Percentiles rank a stretch among this genome's conserved stretches.
phyloP scores from a whole-genome alignment of 371 early-diverging fungal species.

The Mortierella sp. region DNA sequence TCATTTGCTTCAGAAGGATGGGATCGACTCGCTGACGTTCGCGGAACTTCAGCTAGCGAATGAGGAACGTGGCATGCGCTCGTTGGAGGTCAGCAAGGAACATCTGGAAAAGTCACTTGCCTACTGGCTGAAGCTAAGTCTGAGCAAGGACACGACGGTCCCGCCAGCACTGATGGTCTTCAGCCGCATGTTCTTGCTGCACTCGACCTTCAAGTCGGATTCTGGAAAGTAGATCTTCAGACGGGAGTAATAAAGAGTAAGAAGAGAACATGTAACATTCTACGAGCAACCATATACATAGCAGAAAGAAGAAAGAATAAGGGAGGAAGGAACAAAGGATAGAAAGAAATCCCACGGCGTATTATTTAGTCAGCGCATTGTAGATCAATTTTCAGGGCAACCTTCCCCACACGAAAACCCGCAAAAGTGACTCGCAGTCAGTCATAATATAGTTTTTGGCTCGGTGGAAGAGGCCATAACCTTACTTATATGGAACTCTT shows the following conservation, averaged over 20 bases:
- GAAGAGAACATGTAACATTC: background rate
- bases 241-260: background rate
- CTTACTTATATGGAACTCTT: no score
- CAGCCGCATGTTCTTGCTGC: constrained; percentile 70
- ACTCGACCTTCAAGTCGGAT: constrained; percentile 62
- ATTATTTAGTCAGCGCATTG: no score
- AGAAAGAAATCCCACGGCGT: no score
- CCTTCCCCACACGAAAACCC: no score
- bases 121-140: constrained; percentile 64
- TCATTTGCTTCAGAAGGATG: constrained; percentile 63
- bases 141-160: constrained; percentile 54
- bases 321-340: no score
- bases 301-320: no score
- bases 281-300: no score
- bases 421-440: no score
- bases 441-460: no score
- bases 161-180: constrained; percentile 67
- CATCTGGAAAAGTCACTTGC: constrained; percentile 65
- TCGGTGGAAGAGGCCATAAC: no score
- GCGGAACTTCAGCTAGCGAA: constrained; percentile 64
- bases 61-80: constrained; percentile 77
- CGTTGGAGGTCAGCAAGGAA: constrained; percentile 58
- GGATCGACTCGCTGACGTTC: constrained; percentile 57
- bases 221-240: constrained; percentile 16
- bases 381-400: no score